A percentile compares a stretch with the other conserved stretches of the same genome.
These are phyloP conservation scores for Capsicum baccatum DNA, from an alignment of 257 asterid genomes.

Conservation along the genomic window DNA sequence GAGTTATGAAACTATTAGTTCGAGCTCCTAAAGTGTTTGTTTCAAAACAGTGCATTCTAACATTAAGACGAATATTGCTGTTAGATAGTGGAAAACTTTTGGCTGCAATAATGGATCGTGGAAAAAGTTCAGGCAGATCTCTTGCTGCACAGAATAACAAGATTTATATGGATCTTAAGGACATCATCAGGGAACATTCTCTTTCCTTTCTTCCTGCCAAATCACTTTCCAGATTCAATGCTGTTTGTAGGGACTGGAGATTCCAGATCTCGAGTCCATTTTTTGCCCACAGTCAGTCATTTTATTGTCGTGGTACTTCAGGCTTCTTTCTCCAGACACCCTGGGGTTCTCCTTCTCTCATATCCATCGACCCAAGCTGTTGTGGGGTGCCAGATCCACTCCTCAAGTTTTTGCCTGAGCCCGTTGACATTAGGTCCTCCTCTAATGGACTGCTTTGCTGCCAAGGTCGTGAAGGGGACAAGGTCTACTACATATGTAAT, in stretches of 20 bases:
- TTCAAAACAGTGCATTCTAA: not conserved
- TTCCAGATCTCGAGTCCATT: slow-evolving; percentile 56
- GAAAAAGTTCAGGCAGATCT: slow-evolving; percentile 43
- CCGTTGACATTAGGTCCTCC: slow-evolving; percentile 56
- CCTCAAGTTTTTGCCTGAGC: slow-evolving; percentile 54
- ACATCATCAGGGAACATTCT: slow-evolving; percentile 51
- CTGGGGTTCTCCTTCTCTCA: slow-evolving; percentile 41
- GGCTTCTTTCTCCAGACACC: slow-evolving; percentile 51
- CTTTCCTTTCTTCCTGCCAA: slow-evolving; percentile 60
- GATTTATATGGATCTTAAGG: slow-evolving; percentile 58
- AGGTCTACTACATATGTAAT: slow-evolving; percentile 58
- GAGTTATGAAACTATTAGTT: not conserved
- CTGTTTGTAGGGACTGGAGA: slow-evolving; percentile 65
- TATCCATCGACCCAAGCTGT: slow-evolving; percentile 38
- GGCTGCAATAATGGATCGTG: slow-evolving; percentile 50
- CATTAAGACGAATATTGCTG: not conserved
- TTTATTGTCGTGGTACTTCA: slow-evolving; percentile 32
- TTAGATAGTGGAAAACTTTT: not conserved
- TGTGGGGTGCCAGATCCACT: slow-evolving; percentile 61
- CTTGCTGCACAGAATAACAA: slow-evolving; percentile 32
- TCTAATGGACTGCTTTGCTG: slow-evolving; percentile 61
- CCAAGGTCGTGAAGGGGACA: slow-evolving; percentile 43
- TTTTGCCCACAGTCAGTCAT: slow-evolving; percentile 60
- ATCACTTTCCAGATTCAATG: slow-evolving; percentile 49
- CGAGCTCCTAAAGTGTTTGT: not conserved